phyloP scores from a whole-genome alignment of 2,329 filamentous ascomycete genomes.

The Colletotrichum eremochloae region DNA sequence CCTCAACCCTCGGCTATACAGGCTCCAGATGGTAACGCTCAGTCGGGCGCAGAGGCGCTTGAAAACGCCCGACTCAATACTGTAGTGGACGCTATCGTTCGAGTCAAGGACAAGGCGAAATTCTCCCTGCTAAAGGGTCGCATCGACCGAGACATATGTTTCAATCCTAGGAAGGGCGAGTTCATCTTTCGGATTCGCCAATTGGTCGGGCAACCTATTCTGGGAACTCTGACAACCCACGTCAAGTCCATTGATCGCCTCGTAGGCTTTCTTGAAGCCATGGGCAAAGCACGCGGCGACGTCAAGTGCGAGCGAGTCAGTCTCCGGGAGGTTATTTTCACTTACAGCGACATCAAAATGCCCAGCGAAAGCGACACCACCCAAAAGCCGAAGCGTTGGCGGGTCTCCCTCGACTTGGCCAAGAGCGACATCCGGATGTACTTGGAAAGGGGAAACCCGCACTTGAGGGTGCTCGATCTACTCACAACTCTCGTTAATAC shows the following conservation, averaged over 20 bases:
- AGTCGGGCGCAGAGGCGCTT: slow-evolving; percentile 8
- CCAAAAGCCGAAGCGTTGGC: slow-evolving; percentile 55
- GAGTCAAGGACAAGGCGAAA: slow-evolving; percentile 65
- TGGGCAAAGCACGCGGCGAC: slow-evolving; percentile 67
- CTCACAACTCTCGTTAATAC: slow-evolving; percentile 71
- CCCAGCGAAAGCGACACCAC: slow-evolving; percentile 37
- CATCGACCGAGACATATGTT: slow-evolving; percentile 73
- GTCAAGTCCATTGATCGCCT: slow-evolving; percentile 78
- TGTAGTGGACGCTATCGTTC: slow-evolving; percentile 64
- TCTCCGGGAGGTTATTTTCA: slow-evolving; percentile 75
- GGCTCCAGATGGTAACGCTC: slow-evolving; percentile 14
- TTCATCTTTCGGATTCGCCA: slow-evolving; percentile 74
- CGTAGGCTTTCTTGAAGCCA: slow-evolving; percentile 76
- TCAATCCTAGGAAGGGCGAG: slow-evolving; percentile 69
- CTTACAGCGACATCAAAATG: slow-evolving; percentile 65
- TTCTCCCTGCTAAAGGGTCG: slow-evolving; percentile 68
- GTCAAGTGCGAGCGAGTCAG: slow-evolving; percentile 71
- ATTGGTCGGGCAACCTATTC: slow-evolving; percentile 68
- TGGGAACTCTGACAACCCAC: slow-evolving; percentile 70
- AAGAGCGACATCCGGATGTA: slow-evolving; percentile 67
- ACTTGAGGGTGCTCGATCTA: slow-evolving; percentile 72
- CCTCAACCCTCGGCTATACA: slow-evolving; percentile 38
- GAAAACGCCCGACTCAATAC: slow-evolving; percentile 31
- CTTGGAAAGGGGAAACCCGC: slow-evolving; percentile 75
- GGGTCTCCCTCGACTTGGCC: slow-evolving; percentile 70